Evolutionary conservation across 1,284 basidiomycete species (phyloP), one percentile per base, ranked within the genome.

Genomic region (Naganishia sp.): DNA sequence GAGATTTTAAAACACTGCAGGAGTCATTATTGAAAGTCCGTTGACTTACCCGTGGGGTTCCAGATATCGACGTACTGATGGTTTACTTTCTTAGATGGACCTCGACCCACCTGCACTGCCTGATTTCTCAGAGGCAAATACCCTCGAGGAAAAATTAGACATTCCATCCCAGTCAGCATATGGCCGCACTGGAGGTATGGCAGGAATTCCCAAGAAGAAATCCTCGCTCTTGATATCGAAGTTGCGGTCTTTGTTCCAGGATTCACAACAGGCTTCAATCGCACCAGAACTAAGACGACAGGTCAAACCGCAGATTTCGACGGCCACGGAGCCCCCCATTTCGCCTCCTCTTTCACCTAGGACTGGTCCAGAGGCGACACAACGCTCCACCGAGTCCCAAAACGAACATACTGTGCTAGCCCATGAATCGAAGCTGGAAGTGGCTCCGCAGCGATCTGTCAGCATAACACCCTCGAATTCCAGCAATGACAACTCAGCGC

Each of bases 381-480:
- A 28, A 28, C 28, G 28, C 28, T 28, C 28, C 28, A 28, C 28
- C 28, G 28, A 28, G 28, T 28, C 28, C 28, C 3, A 28, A 28
- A 28, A 28, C 28, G 28, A 28, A 28, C 2, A 28, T 28, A 5
- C 28, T 28, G 28, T 28, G 28, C 28, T 28, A 28, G 2, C 1
- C 5, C 28, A 28, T 28, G 5, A 28, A 28, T 28, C 28, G 28
- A 28, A 42, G 10, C n/a, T 11, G 39, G 18, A 36, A 28, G 15
- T 21, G 33, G 31, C 3, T 11, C 46, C 13, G 5, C 25, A 25
- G n/a, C 48, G 33, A 23, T 3, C 33, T 50, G 9, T 43, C 31
- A n/a, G 48, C 59, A 18, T 61, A 21, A 61, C 59, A 31, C 59
- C 59, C 5, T 61, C 59, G 11, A 61, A 43, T 28, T 61, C 59